Evolutionary conservation across 768 basidiomycete genomes (phyloP).

Genomic region (Pleurotus cornucopiae): DNA sequence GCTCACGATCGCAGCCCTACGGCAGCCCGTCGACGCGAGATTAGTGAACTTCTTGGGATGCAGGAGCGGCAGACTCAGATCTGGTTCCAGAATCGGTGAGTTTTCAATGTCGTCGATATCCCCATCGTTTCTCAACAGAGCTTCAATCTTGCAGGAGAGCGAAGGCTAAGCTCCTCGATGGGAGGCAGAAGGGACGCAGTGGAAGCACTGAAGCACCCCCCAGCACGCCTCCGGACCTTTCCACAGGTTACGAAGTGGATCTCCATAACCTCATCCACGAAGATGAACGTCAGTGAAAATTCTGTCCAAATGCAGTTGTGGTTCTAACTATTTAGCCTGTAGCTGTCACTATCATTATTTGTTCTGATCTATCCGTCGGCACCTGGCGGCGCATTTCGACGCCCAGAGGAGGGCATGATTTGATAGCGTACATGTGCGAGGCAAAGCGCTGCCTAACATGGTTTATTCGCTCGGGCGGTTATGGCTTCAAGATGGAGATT

Average conservation of each 20-base stretch:
- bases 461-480: conserved; percentile 72
- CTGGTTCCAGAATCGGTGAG: conserved; percentile 85
- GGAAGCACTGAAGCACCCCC: conserved; percentile 34
- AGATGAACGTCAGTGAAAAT: conserved; percentile 55
- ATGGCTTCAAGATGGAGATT: conserved; percentile 83
- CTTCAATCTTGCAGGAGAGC: conserved; percentile 52
- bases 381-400: conserved; percentile 74
- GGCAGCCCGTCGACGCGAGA: conserved; percentile 65
- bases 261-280: conserved; percentile 69
- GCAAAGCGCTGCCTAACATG: conserved; percentile 63
- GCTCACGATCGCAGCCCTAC: conserved; percentile 67
- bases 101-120: background rate
- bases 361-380: conserved; percentile 70
- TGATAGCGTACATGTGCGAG: conserved; percentile 75
- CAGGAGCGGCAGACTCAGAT: conserved; percentile 86
- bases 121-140: background rate
- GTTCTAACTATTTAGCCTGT: background rate
- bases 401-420: conserved; percentile 49
- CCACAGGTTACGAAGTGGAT: conserved; percentile 52
- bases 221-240: conserved; percentile 47
- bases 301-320: background rate
- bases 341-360: conserved; percentile 78
- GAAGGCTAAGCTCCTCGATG: conserved; percentile 72
- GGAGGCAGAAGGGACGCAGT: conserved; percentile 40
- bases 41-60: conserved; percentile 73